Evolutionary conservation across 2,329 filamentous ascomycete species (phyloP), one percentile per base, ranked within the genome.

Genomic region (Trichoderma hamatum): DNA sequence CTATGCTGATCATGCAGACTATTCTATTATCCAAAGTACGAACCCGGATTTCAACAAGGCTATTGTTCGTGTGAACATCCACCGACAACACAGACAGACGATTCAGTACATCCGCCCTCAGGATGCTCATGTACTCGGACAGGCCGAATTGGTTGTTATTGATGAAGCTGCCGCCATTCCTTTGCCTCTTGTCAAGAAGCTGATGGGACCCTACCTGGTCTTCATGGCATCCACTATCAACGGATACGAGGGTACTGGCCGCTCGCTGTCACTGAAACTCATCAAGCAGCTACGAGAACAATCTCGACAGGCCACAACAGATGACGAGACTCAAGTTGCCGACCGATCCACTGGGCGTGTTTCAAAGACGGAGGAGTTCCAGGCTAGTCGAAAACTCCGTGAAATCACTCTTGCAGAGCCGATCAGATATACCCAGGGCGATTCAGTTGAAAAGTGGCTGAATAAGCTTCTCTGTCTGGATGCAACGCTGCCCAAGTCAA

Each of bases 201-300:
- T 99, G 51, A 94, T 99, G 88, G 96, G 96, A 0, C 95, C 95
- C 16, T 99, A 99, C 80, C 84, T 99, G 46, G 94, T 98, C 10
- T 99, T 99, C 81, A 98, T 99, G 96, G 94, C 96, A 0, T 99
- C 96, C 0, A 99, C 96, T 1, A 97, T 99, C 82, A 98, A 98
- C 77, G 96, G 96, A 69, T 99, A 99, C 78, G 96, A 99, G 82
- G 96, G 96, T 68, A 99, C 96, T 7, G 96, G 96, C 51, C 89
- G 96, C 69, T 98, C 96, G 1, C 85, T 99, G 6, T 98, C 96
- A 0, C 84, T 99, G 66, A 99, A 99, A 82, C 86, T 99, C 73
- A 97, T 99, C 72, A 96, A 98, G 79, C 95, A 99, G 80, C 88
- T 99, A 28, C 90, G 96, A 69, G 95, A 99, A 75, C 94, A 99